phyloP scores from a whole-genome alignment of 108 stramenopile genomes.

The Cylindrotheca fusiformis region DNA sequence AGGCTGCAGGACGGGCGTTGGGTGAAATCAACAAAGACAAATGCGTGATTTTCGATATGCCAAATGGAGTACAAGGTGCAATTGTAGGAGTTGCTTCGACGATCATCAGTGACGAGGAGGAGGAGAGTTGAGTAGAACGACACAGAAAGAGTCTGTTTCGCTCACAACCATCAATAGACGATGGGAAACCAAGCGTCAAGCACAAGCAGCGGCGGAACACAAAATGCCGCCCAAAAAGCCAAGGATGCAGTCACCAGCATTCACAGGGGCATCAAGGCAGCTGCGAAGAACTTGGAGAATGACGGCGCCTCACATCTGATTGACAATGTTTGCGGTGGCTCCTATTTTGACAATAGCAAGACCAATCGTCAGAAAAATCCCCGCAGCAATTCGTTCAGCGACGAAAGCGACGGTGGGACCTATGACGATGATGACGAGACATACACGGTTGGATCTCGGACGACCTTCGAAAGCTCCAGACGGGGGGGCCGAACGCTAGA shows the following conservation, averaged over 20 bases:
- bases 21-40: too few species aligned
- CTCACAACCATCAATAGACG: neutral
- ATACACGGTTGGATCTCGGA: conserved; percentile 37
- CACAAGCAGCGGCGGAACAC: neutral
- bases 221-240: conserved; percentile 29
- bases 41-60: too few species aligned
- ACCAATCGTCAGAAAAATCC: conserved; percentile 1
- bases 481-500: conserved; percentile 15
- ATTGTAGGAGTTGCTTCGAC: too few species aligned
- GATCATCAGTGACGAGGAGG: too few species aligned
- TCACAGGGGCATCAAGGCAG: conserved; percentile 34
- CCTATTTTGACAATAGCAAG: conserved; percentile 24
- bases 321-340: conserved; percentile 39
- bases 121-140: too few species aligned
- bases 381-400: conserved; percentile 6
- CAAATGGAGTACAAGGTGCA: too few species aligned
- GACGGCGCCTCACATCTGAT: conserved; percentile 45
- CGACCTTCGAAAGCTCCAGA: conserved; percentile 31
- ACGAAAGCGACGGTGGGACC: neutral
- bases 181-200: conserved; percentile 20
- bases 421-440: conserved; percentile 25
- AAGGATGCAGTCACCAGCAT: conserved; percentile 27
- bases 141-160: too few species aligned
- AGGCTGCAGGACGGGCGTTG: too few species aligned
- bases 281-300: conserved; percentile 43